Conservation (phyloP, 176 grass and related monocot species). For the Sorghum bicolor region Sorghum_bicolor_NCBIv3 NC_012871.2:6401001-6401500, state of each 20-base stretch:
- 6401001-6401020: neutral
- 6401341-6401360: neutral
- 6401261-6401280: neutral
- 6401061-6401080: neutral
- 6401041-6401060: neutral
- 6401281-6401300: neutral
- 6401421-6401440: neutral
- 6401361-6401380: neutral
- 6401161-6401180: neutral
- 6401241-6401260: neutral
- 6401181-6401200: neutral
- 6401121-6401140: neutral
- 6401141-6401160: constrained; percentile 4
- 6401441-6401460: neutral
- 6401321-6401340: neutral
- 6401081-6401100: neutral
- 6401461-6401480: neutral
- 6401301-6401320: neutral
- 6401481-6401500: neutral
- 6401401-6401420: neutral
- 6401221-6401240: constrained; percentile 9
- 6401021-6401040: neutral
- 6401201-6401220: neutral
- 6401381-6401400: neutral
- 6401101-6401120: constrained; percentile 20